Percentiles rank a stretch among this genome's conserved stretches.
phyloP scores from a whole-genome alignment of 352 stramenopile genomes.

The Globisporangium orthogonon region DNA sequence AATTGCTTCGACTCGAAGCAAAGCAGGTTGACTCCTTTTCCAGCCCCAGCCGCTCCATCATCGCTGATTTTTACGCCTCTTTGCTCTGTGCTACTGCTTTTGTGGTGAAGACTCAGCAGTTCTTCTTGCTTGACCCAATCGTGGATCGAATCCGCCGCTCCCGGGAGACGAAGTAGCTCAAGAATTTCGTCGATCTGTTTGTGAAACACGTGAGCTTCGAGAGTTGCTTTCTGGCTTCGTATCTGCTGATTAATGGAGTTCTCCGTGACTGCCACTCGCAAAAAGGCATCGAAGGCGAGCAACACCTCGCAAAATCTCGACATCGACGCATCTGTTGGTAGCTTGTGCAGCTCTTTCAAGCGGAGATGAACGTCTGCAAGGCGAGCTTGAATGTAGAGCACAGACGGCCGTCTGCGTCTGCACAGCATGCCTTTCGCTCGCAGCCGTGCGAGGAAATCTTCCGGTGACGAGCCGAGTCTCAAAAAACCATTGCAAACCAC shows the following conservation, averaged over 20 bases:
- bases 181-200: conserved; percentile 10
- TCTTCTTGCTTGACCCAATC: conserved; percentile 6
- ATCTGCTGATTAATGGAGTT: conserved; percentile 1
- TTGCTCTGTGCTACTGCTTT: neutral
- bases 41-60: neutral
- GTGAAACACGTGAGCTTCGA: conserved; percentile 8
- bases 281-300: conserved; percentile 3
- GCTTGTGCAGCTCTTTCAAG: conserved; percentile 7
- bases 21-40: conserved; percentile 1
- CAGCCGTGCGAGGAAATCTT: conserved; percentile 6
- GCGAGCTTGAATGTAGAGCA: conserved; percentile 8
- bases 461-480: neutral
- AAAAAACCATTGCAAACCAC: neutral
- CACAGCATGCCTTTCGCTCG: conserved; percentile 8
- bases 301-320: conserved; percentile 6
- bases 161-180: neutral
- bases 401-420: neutral
- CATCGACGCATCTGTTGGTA: conserved; percentile 8
- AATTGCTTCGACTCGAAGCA: conserved; percentile 5
- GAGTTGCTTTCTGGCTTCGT: conserved; percentile 3
- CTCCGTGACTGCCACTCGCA: conserved; percentile 7
- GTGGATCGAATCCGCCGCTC: conserved; percentile 1
- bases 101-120: neutral
- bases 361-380: conserved; percentile 7
- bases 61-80: neutral